Conservation (phyloP, 768 basidiomycete genomes). For the Hydnomerulius pinastri region DNA sequence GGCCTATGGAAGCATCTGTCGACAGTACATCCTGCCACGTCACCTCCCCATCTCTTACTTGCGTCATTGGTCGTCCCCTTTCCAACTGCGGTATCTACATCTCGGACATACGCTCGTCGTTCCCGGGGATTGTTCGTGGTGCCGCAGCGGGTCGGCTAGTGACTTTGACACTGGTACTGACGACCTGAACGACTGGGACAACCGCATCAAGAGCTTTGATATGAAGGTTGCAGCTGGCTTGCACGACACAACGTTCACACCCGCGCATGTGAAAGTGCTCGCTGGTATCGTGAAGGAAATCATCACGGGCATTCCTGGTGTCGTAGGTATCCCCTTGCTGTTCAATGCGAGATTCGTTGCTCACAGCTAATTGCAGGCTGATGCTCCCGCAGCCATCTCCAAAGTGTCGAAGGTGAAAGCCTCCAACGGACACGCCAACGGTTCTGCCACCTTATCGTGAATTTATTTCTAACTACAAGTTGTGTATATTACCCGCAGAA, state of each 20-base stretch:
- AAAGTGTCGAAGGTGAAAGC: too few relatives aligned
- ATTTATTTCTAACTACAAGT: too few relatives aligned
- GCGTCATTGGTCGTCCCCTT: too few relatives aligned
- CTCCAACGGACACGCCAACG: too few relatives aligned
- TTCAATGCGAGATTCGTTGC: too few relatives aligned
- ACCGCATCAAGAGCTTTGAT: constrained; percentile 14
- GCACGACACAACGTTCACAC: constrained; percentile 20
- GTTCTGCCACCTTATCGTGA: too few relatives aligned
- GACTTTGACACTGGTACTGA: constrained; percentile 16
- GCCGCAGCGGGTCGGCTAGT: constrained; percentile 11
- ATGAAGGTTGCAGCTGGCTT: constrained; percentile 18
- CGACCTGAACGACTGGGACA: constrained; percentile 19
- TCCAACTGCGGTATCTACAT: constrained; percentile 20
- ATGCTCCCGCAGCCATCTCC: too few relatives aligned
- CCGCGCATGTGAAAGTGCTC: constrained; percentile 18
- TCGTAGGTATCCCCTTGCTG: too few relatives aligned
- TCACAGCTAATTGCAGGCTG: too few relatives aligned
- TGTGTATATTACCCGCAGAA: too few relatives aligned
- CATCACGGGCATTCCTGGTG: too few relatives aligned
- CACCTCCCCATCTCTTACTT: too few relatives aligned
- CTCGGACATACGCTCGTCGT: constrained; percentile 16
- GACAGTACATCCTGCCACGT: constrained; percentile 14
- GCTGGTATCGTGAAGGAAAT: constrained; percentile 16
- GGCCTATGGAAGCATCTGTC: constrained; percentile 22
- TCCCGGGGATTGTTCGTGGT: constrained; percentile 18